These are phyloP conservation scores for Termitomyces sp. DNA, from an alignment of 768 basidiomycete genomes.

Conservation along the genomic window DNA sequence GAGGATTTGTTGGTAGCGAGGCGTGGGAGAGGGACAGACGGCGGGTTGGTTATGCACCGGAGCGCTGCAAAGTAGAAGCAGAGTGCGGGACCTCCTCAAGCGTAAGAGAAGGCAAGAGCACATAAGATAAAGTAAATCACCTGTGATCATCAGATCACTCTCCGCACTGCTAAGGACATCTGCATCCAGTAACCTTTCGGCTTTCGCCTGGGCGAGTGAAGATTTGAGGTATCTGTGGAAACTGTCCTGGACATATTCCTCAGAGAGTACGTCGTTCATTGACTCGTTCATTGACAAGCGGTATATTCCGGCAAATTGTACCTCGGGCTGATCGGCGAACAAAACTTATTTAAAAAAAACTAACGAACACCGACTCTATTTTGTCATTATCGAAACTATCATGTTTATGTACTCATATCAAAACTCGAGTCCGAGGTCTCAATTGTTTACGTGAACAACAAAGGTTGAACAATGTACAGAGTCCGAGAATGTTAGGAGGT, in stretches of 20 bases:
- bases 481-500: too few species aligned
- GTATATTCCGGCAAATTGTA: too few species aligned
- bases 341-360: too few species aligned
- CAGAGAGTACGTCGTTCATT: slow-evolving; percentile 33
- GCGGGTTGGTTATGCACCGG: slow-evolving; percentile 66
- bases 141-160: slow-evolving; percentile 82
- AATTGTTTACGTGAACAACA: too few species aligned
- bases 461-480: too few species aligned
- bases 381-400: too few species aligned
- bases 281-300: not conserved
- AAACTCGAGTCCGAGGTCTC: too few species aligned
- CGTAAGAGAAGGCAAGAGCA: not conserved
- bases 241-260: slow-evolving; percentile 64
- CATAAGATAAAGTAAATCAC: slow-evolving; percentile 26
- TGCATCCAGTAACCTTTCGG: slow-evolving; percentile 65
- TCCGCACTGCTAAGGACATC: slow-evolving; percentile 74
- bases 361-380: too few species aligned
- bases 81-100: slow-evolving; percentile 59
- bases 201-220: slow-evolving; percentile 72
- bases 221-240: slow-evolving; percentile 83
- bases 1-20: slow-evolving; percentile 27
- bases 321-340: too few species aligned
- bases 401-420: too few species aligned
- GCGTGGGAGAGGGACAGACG: slow-evolving; percentile 76
- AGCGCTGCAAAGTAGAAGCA: slow-evolving; percentile 84